These are phyloP conservation scores for Aquanectria penicillioides DNA, from an alignment of 2,329 filamentous ascomycete genomes.

Conservation along the genomic window DNA sequence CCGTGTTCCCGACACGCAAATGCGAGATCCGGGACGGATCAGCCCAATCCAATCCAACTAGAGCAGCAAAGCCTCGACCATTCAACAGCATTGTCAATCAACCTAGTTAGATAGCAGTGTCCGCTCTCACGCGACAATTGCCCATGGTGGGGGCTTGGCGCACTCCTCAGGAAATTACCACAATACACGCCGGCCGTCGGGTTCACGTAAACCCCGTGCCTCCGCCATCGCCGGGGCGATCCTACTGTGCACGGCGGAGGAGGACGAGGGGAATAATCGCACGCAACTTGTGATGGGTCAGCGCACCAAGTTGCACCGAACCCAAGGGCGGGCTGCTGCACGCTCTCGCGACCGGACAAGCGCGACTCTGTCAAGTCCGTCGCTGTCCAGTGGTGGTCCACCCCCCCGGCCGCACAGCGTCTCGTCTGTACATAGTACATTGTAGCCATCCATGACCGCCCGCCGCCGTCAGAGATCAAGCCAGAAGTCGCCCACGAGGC, in stretches of 20 bases:
- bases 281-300: constrained; percentile 31
- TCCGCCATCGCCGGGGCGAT: constrained; percentile 32
- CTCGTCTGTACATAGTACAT: too few species aligned
- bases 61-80: too few species aligned
- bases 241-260: neutral
- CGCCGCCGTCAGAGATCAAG: constrained; percentile 31
- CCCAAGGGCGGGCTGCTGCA: too few species aligned
- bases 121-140: constrained; percentile 37
- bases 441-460: constrained; percentile 12
- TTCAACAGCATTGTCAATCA: neutral
- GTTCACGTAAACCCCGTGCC: constrained; percentile 38
- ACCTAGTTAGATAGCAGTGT: neutral
- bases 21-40: neutral
- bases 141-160: constrained; percentile 34
- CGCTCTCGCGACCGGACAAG: constrained; percentile 18
- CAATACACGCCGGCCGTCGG: constrained; percentile 38
- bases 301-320: too few species aligned
- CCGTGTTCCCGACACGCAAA: neutral
- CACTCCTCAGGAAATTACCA: constrained; percentile 40
- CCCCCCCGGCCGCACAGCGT: too few species aligned
- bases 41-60: neutral
- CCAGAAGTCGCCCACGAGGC: constrained; percentile 12
- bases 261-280: neutral
- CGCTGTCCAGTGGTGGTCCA: constrained; percentile 34
- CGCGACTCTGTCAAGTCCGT: constrained; percentile 26